Base-by-base conservation (phyloP, 2,329 filamentous ascomycete species). In the Trichophyton benhamiae region DNA sequence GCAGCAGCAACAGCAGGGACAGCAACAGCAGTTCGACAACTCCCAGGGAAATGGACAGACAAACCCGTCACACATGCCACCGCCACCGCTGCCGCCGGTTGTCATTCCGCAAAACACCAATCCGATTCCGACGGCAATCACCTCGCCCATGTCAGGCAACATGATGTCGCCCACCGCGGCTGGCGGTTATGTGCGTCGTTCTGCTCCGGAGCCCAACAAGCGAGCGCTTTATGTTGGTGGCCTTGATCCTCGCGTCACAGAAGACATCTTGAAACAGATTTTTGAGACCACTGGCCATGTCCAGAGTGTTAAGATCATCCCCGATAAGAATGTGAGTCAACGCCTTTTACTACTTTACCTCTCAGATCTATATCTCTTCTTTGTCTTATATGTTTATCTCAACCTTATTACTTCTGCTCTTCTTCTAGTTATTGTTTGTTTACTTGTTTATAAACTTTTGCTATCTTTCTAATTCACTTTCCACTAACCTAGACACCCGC, bases 241-340 rank as follows among this genome's bases (percentile, higher is more conserved):
- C 61, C 80, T 99, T 68, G 94, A 99, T 74, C 90, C 91, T 69
- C 85, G 94, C 67, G 92, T 97, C 65, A 96, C 92, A 36, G 92
- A 97, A 77, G 92, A 97, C 72, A 90, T 97, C 61, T 78, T 97
- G 74, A 90, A 91, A 72, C 92, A 97, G 76, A 97, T 97, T 70
- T 99, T 99, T 72, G 94, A 99, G 80, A 99, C 94, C 5, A 96
- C 91, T 63, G 94, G 94, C 62, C 94, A 99, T 77, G 94, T 99
- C 66, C 88, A 96, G 78, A 96, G 90, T 72, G 94, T 99, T 73
- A 99, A 99, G 82, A 96, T 99, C 72, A 99, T 99, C 74, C 94
- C 94, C 59, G 94, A 99, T 81, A 99, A 99, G 83, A 99, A 96
- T 77, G 91, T 96, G 79, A 83, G 90, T 85, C 64, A 13, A 15